Evolutionary conservation across 2,329 filamentous ascomycete genomes (phyloP).

Genomic region (Scedosporium minutisporum): DNA sequence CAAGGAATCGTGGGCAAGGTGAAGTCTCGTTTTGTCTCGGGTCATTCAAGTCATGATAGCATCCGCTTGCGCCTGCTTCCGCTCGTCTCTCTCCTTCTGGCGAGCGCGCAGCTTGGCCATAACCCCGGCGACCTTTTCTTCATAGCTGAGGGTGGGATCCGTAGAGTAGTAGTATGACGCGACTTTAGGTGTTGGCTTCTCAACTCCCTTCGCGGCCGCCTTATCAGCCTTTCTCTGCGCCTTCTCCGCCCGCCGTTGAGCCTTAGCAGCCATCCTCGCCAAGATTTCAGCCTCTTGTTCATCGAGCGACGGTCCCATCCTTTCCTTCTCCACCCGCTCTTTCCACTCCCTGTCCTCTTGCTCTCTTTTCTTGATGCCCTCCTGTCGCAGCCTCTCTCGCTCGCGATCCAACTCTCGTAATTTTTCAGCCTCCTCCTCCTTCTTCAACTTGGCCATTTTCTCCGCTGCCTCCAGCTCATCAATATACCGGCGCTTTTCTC

Average conservation of each 20-base stretch:
- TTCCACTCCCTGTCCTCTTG: slow-evolving; percentile 19
- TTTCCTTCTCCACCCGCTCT: slow-evolving; percentile 17
- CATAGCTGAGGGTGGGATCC: slow-evolving; percentile 10
- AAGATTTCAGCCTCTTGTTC: slow-evolving; percentile 15
- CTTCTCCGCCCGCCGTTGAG: slow-evolving; percentile 25
- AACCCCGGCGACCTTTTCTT: slow-evolving; percentile 12
- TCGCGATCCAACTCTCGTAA: slow-evolving; percentile 28
- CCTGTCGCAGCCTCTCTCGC: slow-evolving; percentile 19
- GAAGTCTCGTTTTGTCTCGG: neutral
- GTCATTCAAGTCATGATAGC: neutral
- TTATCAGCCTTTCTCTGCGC: slow-evolving; percentile 20
- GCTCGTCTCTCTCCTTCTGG: slow-evolving; percentile 20
- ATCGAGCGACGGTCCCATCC: slow-evolving; percentile 22
- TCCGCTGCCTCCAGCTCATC: slow-evolving; percentile 80
- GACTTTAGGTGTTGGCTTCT: slow-evolving; percentile 6
- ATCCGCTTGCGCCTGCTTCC: neutral
- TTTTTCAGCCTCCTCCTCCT: slow-evolving; percentile 34
- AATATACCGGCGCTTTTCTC: slow-evolving; percentile 64
- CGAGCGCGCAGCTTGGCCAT: slow-evolving; percentile 28
- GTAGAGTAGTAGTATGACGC: slow-evolving; percentile 9
- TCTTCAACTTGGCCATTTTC: slow-evolving; percentile 50
- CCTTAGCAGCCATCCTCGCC: slow-evolving; percentile 29
- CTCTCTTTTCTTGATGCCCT: slow-evolving; percentile 21
- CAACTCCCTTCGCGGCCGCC: slow-evolving; percentile 5
- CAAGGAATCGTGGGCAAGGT: too few species aligned